These are phyloP conservation scores for Annona squamosa DNA, from an alignment of 164 flowering plant genomes.

Conservation along the genomic window DNA sequence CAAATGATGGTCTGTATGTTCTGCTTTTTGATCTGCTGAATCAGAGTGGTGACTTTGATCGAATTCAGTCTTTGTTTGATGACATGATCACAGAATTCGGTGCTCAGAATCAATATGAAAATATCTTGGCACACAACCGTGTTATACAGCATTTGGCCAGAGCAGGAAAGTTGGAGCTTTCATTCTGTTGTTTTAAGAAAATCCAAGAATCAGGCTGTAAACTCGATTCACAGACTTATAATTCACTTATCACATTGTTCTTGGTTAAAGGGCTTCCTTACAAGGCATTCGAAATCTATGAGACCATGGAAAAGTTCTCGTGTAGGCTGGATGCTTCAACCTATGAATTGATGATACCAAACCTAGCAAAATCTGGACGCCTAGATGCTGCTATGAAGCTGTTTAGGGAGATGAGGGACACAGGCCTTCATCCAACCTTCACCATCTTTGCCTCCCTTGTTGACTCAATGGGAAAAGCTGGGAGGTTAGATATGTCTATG, in stretches of 20 bases:
- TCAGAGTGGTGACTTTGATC: constrained; percentile 54
- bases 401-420: constrained; percentile 80
- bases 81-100: constrained; percentile 62
- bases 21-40: constrained; percentile 66
- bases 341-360: constrained; percentile 89
- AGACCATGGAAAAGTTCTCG: constrained; percentile 58
- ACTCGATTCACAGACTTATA: constrained; percentile 68
- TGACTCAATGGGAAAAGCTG: constrained; percentile 98
- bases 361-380: constrained; percentile 88
- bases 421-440: constrained; percentile 47
- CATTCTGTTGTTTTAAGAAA: constrained; percentile 89
- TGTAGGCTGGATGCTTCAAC: constrained; percentile 66
- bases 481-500: constrained; percentile 84
- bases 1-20: constrained; percentile 51
- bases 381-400: constrained; percentile 90
- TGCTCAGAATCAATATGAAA: constrained; percentile 17
- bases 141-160: constrained; percentile 77
- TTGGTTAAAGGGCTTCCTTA: constrained; percentile 81
- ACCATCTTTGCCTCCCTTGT: constrained; percentile 60
- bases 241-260: constrained; percentile 67
- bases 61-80: constrained; percentile 70
- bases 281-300: constrained; percentile 93
- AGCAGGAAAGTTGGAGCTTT: constrained; percentile 86
- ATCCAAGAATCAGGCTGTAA: constrained; percentile 53
- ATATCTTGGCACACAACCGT: constrained; percentile 46